Conservation (phyloP, 2,329 filamentous ascomycete species). For the Ophiocordyceps camponoti-floridani region DNA sequence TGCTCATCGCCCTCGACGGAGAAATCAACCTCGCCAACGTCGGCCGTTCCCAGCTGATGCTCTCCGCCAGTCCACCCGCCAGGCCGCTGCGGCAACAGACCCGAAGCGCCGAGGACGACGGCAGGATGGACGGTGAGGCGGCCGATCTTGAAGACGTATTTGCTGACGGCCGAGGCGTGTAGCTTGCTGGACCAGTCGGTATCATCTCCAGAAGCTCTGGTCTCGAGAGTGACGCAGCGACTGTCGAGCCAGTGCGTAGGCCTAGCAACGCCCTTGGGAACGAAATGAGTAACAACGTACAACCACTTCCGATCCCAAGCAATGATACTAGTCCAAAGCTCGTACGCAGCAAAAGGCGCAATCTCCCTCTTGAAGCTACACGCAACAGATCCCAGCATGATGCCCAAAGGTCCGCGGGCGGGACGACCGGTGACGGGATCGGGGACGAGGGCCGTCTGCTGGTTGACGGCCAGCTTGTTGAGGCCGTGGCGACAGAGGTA, state of each 20-base stretch:
- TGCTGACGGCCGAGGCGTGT: constrained; percentile 54
- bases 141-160: constrained; percentile 71
- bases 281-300: constrained; percentile 58
- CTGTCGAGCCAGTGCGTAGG: constrained; percentile 35
- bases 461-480: constrained; percentile 4
- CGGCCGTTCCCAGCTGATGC: constrained; percentile 19
- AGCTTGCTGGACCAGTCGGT: constrained; percentile 43
- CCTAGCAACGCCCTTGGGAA: constrained; percentile 40
- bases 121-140: constrained; percentile 74
- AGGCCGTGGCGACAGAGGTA: constrained; percentile 37
- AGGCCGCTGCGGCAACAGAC: constrained; percentile 57
- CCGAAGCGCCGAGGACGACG: constrained; percentile 50
- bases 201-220: constrained; percentile 15
- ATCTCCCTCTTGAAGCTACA: constrained; percentile 63
- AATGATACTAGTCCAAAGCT: constrained; percentile 55
- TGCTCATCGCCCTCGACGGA: constrained; percentile 13
- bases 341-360: constrained; percentile 47
- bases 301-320: constrained; percentile 72
- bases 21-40: constrained; percentile 17
- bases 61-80: constrained; percentile 39
- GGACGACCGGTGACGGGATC: constrained; percentile 28
- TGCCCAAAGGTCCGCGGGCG: constrained; percentile 34
- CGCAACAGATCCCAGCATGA: constrained; percentile 55
- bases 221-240: constrained; percentile 21
- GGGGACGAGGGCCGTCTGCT: constrained; percentile 21